These are phyloP conservation scores for Alternaria sp. DNA, from an alignment of 2,329 filamentous ascomycete species.

Conservation along the genomic window DNA sequence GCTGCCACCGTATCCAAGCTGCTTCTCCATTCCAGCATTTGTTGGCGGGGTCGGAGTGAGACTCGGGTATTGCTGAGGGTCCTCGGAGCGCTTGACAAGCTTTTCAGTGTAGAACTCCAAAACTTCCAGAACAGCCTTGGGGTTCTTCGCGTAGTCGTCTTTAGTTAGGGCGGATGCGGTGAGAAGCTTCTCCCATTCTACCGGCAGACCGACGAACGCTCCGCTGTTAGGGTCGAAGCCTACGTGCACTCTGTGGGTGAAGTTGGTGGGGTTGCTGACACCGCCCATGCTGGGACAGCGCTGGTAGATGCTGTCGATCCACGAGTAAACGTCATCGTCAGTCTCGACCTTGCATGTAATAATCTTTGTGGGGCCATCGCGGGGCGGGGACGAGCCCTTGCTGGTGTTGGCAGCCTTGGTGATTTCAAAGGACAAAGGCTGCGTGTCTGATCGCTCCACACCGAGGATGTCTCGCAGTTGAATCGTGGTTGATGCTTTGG, in stretches of 20 bases:
- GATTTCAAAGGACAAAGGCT: slow-evolving; percentile 93
- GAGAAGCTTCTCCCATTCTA: slow-evolving; percentile 95
- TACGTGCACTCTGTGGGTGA: slow-evolving; percentile 95
- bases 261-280: slow-evolving; percentile 98
- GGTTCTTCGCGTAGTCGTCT: slow-evolving; percentile 97
- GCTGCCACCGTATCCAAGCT: slow-evolving; percentile 54
- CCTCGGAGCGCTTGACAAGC: slow-evolving; percentile 74
- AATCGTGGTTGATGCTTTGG: slow-evolving; percentile 84
- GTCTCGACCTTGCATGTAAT: slow-evolving; percentile 93
- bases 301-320: slow-evolving; percentile 98
- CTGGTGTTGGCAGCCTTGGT: slow-evolving; percentile 70
- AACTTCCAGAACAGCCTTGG: slow-evolving; percentile 72
- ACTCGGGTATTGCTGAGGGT: slow-evolving; percentile 71
- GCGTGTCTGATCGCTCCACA: slow-evolving; percentile 88
- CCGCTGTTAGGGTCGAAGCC: slow-evolving; percentile 96
- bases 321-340: slow-evolving; percentile 96
- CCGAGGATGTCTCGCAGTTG: slow-evolving; percentile 86
- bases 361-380: slow-evolving; percentile 80
- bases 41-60: slow-evolving; percentile 71
- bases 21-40: slow-evolving; percentile 53
- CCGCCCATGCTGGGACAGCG: slow-evolving; percentile 97
- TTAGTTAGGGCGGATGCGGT: slow-evolving; percentile 97
- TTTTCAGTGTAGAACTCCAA: slow-evolving; percentile 84
- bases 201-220: slow-evolving; percentile 90
- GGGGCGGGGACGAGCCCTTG: slow-evolving; percentile 69